Base-by-base conservation (phyloP, 441 rosid species). In the Isatis lusitanica region DNA sequence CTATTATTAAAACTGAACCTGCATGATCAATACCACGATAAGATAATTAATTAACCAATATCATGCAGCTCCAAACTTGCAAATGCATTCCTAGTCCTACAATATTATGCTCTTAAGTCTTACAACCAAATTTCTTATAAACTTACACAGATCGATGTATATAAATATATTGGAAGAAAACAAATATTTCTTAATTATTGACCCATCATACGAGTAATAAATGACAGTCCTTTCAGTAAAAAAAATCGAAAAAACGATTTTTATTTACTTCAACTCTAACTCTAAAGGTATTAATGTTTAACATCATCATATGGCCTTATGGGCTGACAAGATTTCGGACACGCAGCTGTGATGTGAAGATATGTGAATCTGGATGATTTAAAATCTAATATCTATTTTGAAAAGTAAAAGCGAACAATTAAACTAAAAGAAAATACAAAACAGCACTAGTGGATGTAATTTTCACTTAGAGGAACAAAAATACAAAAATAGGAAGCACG, bases 401-500 rank as follows among this genome's bases (percentile, higher is more conserved):
- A 30, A 21, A 59, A 3, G 3, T 57, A 12, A 36, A 36, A 24
- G 1, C 8, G 28, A 21, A 21, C 24, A 21, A 44, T 33, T 57
- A 26, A 16, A 46, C 35, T 35, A 57, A 74, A 58, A 66, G 15
- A 58, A 36, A 36, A 42, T 33, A n/a, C n/a, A n/a, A n/a, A n/a
- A n/a, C n/a, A 42, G 24, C 2, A 21, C 33, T 5, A 18, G 48
- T 74, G 42, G 69, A 33, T 75, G 36, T 31, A 36, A 36, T 61
- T 69, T 61, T 69, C 36, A 26, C 66, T 55, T n/a, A 39, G 50
- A 36, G 31, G 66, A 66, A 58, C 68, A 50, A 67, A 59, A 51
- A 33, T 67, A 68, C 64, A 51, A 75, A 61, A 53, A 40, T 6
- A 39, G 52, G 16, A 75, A 62, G 70, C 79, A 75, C 79, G 74